A percentile compares a stretch with the other conserved stretches of the same genome.
Evolutionary conservation across 345 rosid species (phyloP).

Genomic region (Hibiscus mutabilis): DNA sequence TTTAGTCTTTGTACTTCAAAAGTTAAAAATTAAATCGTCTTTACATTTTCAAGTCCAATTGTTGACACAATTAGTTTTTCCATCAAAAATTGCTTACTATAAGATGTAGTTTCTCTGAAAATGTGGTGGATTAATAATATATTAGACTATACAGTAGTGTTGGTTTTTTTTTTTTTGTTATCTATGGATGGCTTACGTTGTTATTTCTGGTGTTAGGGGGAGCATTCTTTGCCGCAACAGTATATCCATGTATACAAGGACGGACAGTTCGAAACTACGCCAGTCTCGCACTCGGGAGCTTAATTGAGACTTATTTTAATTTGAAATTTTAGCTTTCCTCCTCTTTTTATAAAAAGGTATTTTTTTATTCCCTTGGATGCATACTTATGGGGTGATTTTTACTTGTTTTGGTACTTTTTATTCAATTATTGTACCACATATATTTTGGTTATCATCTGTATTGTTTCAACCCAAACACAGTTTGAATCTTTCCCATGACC

Average conservation of each 20-base stretch:
- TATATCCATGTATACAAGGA: constrained; percentile 53
- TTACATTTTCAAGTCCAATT: no score
- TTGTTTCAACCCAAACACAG: not conserved
- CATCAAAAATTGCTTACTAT: no score
- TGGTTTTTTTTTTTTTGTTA: constrained; percentile 1
- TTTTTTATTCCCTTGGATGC: constrained; percentile 20
- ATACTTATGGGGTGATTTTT: constrained; percentile 11
- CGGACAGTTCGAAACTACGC: constrained; percentile 72
- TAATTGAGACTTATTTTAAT: constrained; percentile 21
- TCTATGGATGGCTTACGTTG: not conserved
- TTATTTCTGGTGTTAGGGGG: constrained; percentile 45
- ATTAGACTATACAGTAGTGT: not conserved
- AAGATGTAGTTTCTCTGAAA: not conserved
- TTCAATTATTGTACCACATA: not conserved
- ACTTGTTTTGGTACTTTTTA: constrained; percentile 8
- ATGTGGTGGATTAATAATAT: not conserved
- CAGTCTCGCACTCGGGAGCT: constrained; percentile 95
- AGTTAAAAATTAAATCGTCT: no score
- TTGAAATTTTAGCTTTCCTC: constrained; percentile 10
- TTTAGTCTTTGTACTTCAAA: not conserved
- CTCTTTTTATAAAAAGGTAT: not conserved
- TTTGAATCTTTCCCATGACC: constrained; percentile 3
- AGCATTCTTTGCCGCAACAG: constrained; percentile 88
- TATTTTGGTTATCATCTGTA: constrained; percentile 8
- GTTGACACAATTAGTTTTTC: no score